Evolutionary conservation across 2,329 filamentous ascomycete species (phyloP), one percentile per base, ranked within the genome.

Genomic region (Penicillium sp.): DNA sequence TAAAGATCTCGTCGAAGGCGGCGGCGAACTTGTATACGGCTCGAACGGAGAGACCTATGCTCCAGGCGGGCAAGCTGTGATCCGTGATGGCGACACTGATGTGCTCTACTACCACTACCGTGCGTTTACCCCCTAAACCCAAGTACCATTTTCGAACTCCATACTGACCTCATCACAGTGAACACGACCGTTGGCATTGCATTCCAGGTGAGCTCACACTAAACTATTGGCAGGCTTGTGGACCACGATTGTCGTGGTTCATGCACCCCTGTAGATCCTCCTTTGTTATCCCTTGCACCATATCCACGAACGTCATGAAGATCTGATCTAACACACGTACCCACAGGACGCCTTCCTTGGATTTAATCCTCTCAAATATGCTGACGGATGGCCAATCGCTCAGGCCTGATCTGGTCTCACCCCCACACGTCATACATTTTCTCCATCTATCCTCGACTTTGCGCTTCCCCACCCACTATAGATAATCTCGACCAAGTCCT

Each of bases 51-150:
- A 76, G 27, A 79, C 87, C 0, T 89, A 88, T 64, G 87, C 83
- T 16, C 86, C 87, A 9, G 87, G 87, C 45, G 86, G 86, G 2
- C 85, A 89, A 66, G 84, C 82, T 19, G 78, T 88, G 2, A 81
- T 82, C 60, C 74, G 75, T 2, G 84, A 86, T 58, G 63, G 60
- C 9, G 59, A 61, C 7, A 63, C 56, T 4, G 71, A 74, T 47
- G 59, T 70, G 23, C 65, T 74, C 5, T 74, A 72, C 53, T 74
- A 74, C 50, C 71, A 74, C 44, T 74, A 73, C 41, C 59, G 71
- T 73, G 55, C 59, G 70, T 65, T 9, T 13, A n/a, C 15, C 29
- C 10, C 13, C 19, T 23, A 29, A 13, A 16, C 13, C 15, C 19
- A n/a, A 11, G 13, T 23, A 23, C 21, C 4, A 9, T 41, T 11